Evolutionary conservation across 352 stramenopile species (phyloP).

Genomic region (Phytophthora macrochlamydospora): DNA sequence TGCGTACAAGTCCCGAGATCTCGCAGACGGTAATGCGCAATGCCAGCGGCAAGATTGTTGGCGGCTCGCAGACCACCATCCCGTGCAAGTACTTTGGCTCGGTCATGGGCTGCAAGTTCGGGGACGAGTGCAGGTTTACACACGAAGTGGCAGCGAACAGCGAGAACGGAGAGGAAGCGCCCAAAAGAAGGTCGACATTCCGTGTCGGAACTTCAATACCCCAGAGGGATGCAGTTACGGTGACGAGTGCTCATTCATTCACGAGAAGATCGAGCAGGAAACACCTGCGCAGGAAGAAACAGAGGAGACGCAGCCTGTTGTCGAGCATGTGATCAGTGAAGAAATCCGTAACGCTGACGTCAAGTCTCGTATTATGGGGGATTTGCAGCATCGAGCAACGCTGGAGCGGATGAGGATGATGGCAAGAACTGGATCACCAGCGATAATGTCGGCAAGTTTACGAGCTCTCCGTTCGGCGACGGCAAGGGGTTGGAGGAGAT

Average conservation of each 20-base stretch:
- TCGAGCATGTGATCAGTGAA: conserved; percentile 47
- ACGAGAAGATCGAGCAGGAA: conserved; percentile 50
- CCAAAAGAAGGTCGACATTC: conserved; percentile 72
- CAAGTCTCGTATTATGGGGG: conserved; percentile 89
- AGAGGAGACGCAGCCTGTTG: conserved; percentile 22
- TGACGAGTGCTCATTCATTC: conserved; percentile 72
- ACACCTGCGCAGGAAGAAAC: conserved; percentile 18
- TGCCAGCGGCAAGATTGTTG: conserved; percentile 72
- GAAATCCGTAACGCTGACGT: conserved; percentile 79
- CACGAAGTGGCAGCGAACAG: conserved; percentile 49
- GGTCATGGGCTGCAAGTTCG: conserved; percentile 83
- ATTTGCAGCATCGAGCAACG: conserved; percentile 80
- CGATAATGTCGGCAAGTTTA: conserved; percentile 68
- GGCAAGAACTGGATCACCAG: conserved; percentile 89
- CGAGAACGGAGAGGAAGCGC: conserved; percentile 23
- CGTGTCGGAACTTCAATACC: conserved; percentile 80
- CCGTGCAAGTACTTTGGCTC: conserved; percentile 85
- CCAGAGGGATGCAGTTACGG: conserved; percentile 75
- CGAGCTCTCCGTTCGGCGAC: conserved; percentile 77
- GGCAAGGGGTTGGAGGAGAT: conserved; percentile 70
- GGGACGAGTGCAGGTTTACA: conserved; percentile 79
- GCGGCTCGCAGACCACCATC: conserved; percentile 46
- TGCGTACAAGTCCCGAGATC: conserved; percentile 73
- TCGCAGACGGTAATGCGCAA: conserved; percentile 70
- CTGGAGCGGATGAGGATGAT: conserved; percentile 77